Evolutionary conservation across 2,329 filamentous ascomycete species (phyloP), one percentile per base, ranked within the genome.

Genomic region (Aureobasidium sp.): DNA sequence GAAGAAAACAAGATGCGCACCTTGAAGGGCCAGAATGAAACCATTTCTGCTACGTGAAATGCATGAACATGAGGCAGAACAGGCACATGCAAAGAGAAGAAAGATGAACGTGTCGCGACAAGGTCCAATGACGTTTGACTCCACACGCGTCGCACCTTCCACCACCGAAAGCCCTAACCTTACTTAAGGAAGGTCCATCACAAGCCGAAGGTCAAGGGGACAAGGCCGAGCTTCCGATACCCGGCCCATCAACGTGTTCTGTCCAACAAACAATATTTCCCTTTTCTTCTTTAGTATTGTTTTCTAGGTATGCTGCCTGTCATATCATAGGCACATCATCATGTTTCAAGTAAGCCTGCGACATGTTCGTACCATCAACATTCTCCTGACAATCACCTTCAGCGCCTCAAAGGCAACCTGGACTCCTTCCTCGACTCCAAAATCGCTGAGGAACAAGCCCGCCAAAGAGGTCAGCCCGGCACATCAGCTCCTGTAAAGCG

Each of bases 11-110:
- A 3, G 26, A 1, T 9, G 5, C 80, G 70, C 76, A 91, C 89
- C 80, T 84, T 86, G 86, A 88, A 96, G 66, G 90, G 90, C 90
- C 90, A 94, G 68, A 94, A 82, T 59, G 87, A 90, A 70, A 92
- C 88, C 90, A 94, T 94, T n/a, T 63, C 68, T 56, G 59, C 51
- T 55, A 55, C 12, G 51, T 43, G 24, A 20, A 15, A 55, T 55
- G 36, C 51, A 55, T 55, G 51, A 20, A 20, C 44, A 41, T 53
- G n/a, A 51, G n/a, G 36, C 17, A 46, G 43, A 57, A 15, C n/a
- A 50, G n/a, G 20, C 34, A 60, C 12, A 37, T 34, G 41, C n/a
- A 41, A n/a, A 20, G 9, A 29, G 43, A 59, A 59, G 34, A 34
- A 37, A 20, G 13, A 24, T 26, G 27, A 36, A 46, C 41, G 43